Evolutionary conservation across 2,329 filamentous ascomycete genomes (phyloP), one percentile per base, ranked within the genome.

Genomic region (Colletotrichum tabaci): DNA sequence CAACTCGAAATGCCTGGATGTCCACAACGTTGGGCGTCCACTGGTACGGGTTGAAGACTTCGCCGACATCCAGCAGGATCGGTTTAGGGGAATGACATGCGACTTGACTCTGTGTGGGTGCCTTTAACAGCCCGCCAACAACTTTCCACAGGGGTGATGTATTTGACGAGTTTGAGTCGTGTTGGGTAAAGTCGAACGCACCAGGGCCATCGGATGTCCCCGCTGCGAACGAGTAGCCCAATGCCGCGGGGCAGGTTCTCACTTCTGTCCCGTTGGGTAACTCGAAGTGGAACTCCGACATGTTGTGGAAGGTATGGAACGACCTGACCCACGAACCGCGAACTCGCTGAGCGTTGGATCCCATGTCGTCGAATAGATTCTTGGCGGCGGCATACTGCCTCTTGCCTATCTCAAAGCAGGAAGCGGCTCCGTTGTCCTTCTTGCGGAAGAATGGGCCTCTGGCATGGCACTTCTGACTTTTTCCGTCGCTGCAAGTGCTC

Each of bases 11-110:
- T 21, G 94, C 84, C 80, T 98, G 95, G 35, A 98, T 88, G 78
- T 98, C 94, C 66, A 97, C 92, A 74, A 98, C 93, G 77, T 98
- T 97, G 4, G 95, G 93, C 0, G 91, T 89, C 95, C 95, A 98
- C 3, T 89, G 86, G 79, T 98, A 98, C 0, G 95, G 95, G 21
- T 82, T 82, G 23, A 86, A 86, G 58, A 94, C 89, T 78, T 94
- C 91, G 69, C 95, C 95, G 2, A 97, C 94, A 77, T 98, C 94
- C 7, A 98, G 88, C 1, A 98, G 87, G 65, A 98, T 91, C 0
- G 94, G 92, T 80, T 98, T 98, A 1, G 93, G 92, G 15, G 86
- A 84, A 77, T 98, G 95, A 79, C 95, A 98, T 2, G 84, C 86
- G 52, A 87, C 86, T 79, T 98, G 95, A 63, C 90, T 85, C 7